Base-by-base conservation (phyloP, 108 stramenopile genomes). In the Nannochloropsis salina region DNA sequence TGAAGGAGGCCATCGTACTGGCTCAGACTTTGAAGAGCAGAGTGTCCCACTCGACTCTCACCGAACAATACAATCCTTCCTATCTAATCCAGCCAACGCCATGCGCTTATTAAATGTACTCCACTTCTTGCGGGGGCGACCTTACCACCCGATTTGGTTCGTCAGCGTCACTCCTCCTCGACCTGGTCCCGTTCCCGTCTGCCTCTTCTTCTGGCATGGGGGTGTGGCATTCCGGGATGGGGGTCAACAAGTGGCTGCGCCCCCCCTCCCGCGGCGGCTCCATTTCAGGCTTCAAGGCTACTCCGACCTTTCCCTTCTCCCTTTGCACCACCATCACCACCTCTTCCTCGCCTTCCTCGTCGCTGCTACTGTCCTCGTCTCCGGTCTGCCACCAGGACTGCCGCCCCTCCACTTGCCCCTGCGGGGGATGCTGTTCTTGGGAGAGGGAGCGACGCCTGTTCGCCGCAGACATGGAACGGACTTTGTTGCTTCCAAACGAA, bases 311-410 rank as follows among this genome's bases (percentile, higher is more conserved):
- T 6, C 61, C 61, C 61, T 74, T 6, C 61, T n/a, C 61, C 6
- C 61, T n/a, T 74, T n/a, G 31, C 31, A 31, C 31, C 31, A 31
- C 31, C 31, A 31, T 31, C 31, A 31, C 31, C 31, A 31, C 61
- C 61, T 74, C 61, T n/a, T 74, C 61, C 61, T 6, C 61, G 20
- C n/a, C 61, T n/a, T 74, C 61, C 3, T 74, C 61, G 61, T 74
- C 61, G n/a, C 61, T 74, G n/a, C 61, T 74, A n/a, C 61, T 74
- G 6, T 74, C 61, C 61, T 74, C 61, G n/a, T 74, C 61, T n/a
- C 61, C 61, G 6, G 61, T 15, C n/a, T 74, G 61, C 61, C 61
- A 74, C 61, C 61, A 74, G 61, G 61, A 74, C 2, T 74, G 15
- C 20, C 15, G n/a, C 0, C n/a, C 20, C 15, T n/a, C 61, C 61